These are phyloP conservation scores for Cercophora samala DNA, from an alignment of 495 filamentous ascomycete species.

Conservation along the genomic window DNA sequence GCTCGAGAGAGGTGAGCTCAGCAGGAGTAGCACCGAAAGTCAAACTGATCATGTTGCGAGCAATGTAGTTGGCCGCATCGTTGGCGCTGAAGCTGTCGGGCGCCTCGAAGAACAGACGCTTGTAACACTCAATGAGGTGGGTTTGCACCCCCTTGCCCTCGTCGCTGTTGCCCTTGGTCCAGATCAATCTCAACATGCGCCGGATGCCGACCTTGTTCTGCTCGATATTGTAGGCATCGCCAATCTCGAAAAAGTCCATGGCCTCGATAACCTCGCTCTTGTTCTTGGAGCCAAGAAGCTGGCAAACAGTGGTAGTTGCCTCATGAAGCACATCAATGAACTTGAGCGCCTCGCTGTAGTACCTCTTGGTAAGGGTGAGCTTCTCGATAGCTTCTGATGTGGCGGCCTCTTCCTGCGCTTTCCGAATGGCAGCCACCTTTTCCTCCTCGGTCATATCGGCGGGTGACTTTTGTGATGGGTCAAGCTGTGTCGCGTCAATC, in stretches of 20 bases:
- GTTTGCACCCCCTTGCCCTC: conserved; percentile 98
- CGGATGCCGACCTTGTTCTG: conserved; percentile 86
- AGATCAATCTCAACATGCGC: conserved; percentile 92
- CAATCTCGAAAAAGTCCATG: conserved; percentile 95
- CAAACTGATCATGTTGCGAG: conserved; percentile 96
- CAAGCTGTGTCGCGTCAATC: conserved; percentile 41
- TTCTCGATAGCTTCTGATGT: conserved; percentile 77
- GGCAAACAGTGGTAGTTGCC: conserved; percentile 71
- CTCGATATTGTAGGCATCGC: conserved; percentile 93
- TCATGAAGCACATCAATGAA: conserved; percentile 94
- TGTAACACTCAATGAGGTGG: conserved; percentile 96
- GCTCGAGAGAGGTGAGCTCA: conserved; percentile 91
- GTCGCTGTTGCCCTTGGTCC: conserved; percentile 98
- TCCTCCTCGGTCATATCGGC: conserved; percentile 57
- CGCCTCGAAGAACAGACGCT: conserved; percentile 90
- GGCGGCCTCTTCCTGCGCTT: conserved; percentile 65
- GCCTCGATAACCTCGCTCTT: conserved; percentile 98
- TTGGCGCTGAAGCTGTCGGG: conserved; percentile 82
- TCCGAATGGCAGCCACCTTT: conserved; percentile 55
- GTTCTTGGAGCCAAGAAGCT: conserved; percentile 87
- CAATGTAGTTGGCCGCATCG: conserved; percentile 92
- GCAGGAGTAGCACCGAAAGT: conserved; percentile 93
- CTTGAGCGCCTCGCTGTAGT: conserved; percentile 84
- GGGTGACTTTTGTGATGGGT: conserved; percentile 53
- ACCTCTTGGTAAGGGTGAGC: conserved; percentile 81